Evolutionary conservation across 441 rosid species (phyloP).

Genomic region (Gossypium davidsonii): DNA sequence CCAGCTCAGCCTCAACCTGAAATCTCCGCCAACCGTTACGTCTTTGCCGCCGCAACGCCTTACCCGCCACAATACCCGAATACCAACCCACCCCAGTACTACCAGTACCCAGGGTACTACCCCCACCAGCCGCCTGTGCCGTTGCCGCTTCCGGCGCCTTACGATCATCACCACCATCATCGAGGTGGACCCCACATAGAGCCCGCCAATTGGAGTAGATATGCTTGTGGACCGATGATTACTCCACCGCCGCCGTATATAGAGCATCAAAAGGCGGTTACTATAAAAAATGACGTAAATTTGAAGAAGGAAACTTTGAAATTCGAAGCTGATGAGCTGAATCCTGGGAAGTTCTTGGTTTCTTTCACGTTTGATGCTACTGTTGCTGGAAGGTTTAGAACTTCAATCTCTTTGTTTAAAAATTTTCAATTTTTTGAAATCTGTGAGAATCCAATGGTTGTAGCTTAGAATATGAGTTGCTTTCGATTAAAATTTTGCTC

Average conservation of each 20-base stretch:
- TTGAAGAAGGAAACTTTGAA: slow-evolving; percentile 76
- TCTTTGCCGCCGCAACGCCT: slow-evolving; percentile 83
- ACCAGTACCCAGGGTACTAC: slow-evolving; percentile 67
- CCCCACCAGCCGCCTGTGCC: slow-evolving; percentile 51
- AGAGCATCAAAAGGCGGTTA: slow-evolving; percentile 87
- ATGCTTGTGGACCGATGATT: slow-evolving; percentile 52
- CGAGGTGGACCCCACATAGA: slow-evolving; percentile 32
- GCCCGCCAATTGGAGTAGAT: slow-evolving; percentile 60
- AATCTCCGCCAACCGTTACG: slow-evolving; percentile 56
- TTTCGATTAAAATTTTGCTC: not conserved
- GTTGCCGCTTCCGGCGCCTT: slow-evolving; percentile 55
- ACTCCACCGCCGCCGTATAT: slow-evolving; percentile 46
- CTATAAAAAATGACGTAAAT: slow-evolving; percentile 74
- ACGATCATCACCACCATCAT: slow-evolving; percentile 46
- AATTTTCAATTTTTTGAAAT: not conserved
- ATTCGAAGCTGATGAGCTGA: slow-evolving; percentile 59
- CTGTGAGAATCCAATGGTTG: not conserved
- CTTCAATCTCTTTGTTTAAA: not conserved
- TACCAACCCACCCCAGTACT: slow-evolving; percentile 43
- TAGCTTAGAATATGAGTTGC: not conserved
- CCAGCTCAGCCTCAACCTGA: slow-evolving; percentile 59
- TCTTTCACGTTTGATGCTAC: slow-evolving; percentile 91
- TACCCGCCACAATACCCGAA: slow-evolving; percentile 53
- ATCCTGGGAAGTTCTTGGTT: slow-evolving; percentile 61
- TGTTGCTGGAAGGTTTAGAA: slow-evolving; percentile 67